These are phyloP conservation scores for Nepenthes mirabilis DNA, from an alignment of 148 eudicot genomes.

Conservation along the genomic window DNA sequence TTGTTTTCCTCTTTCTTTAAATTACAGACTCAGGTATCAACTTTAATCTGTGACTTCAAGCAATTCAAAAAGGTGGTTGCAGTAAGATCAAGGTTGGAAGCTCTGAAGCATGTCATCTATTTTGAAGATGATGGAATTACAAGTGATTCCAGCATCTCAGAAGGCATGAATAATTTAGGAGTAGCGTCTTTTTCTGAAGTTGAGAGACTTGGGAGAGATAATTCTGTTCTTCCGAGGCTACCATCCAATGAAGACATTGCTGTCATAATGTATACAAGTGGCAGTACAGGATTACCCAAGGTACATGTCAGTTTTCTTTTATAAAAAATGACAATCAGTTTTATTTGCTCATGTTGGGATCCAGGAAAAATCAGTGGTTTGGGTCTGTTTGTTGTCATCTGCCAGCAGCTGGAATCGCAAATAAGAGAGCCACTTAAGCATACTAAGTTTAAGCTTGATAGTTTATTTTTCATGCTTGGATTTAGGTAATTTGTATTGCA, in stretches of 20 bases:
- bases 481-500: not conserved
- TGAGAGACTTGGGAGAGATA: conserved; percentile 61
- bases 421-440: no score
- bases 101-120: conserved; percentile 54
- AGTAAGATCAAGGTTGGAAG: conserved; percentile 51
- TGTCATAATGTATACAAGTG: conserved; percentile 95
- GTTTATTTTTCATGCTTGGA: not conserved
- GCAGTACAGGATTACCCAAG: conserved; percentile 98
- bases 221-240: conserved; percentile 42
- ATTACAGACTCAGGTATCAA: conserved; percentile 74
- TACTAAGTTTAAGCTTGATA: no score
- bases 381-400: no score
- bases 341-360: not conserved
- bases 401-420: no score
- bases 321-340: not conserved
- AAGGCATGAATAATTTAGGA: conserved; percentile 25
- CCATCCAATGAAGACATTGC: conserved; percentile 86
- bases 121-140: conserved; percentile 57
- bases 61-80: conserved; percentile 73
- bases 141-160: conserved; percentile 22
- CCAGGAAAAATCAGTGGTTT: no score
- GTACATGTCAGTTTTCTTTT: conserved; percentile 16
- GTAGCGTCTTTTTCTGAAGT: conserved; percentile 56
- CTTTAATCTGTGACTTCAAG: conserved; percentile 79
- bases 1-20: not conserved